Percentiles rank a stretch among this genome's conserved stretches.
These are phyloP conservation scores for Myrmaecium sp. DNA, from an alignment of 2,329 filamentous ascomycete species.

Conservation along the genomic window DNA sequence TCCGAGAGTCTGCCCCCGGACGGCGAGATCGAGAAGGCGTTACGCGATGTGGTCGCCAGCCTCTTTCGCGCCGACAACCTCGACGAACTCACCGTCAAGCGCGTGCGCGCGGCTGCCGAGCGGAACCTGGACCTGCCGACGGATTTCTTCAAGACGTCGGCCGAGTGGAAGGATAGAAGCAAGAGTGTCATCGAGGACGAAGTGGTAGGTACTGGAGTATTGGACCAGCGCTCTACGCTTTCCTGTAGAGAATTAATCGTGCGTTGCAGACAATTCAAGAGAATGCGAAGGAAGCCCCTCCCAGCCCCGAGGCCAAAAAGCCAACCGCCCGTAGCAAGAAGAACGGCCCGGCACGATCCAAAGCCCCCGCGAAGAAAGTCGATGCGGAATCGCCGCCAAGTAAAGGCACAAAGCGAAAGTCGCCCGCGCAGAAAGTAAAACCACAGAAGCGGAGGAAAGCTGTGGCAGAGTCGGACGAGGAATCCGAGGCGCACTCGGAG, in stretches of 20 bases:
- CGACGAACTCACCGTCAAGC: constrained; percentile 40
- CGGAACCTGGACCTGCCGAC: constrained; percentile 31
- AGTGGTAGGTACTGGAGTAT: constrained; percentile 26
- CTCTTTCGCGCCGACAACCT: constrained; percentile 24
- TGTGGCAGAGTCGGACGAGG: constrained; percentile 12
- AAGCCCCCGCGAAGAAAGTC: constrained; percentile 10
- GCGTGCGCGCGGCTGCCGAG: constrained; percentile 36
- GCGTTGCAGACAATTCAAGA: constrained; percentile 11
- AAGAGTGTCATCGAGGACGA: constrained; percentile 36
- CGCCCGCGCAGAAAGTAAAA: constrained; percentile 13
- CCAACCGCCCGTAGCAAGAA: constrained; percentile 5
- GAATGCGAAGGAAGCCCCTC: constrained; percentile 3
- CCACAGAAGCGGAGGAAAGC: constrained; percentile 16
- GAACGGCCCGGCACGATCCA: constrained; percentile 10
- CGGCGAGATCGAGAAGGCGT: constrained; percentile 19
- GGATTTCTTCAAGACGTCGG: constrained; percentile 38
- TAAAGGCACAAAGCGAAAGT: constrained; percentile 15
- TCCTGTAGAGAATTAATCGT: constrained; percentile 13
- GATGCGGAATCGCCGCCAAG: constrained; percentile 7
- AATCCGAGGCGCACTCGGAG: constrained; percentile 14
- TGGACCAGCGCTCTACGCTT: background rate
- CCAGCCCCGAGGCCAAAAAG: constrained; percentile 2
- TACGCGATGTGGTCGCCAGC: constrained; percentile 24
- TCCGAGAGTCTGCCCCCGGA: constrained; percentile 15
- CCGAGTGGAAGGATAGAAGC: constrained; percentile 37